A percentile compares a stretch with the other conserved stretches of the same genome.
phyloP scores from a whole-genome alignment of 352 stramenopile genomes.

The Globisporangium barbulae region DNA sequence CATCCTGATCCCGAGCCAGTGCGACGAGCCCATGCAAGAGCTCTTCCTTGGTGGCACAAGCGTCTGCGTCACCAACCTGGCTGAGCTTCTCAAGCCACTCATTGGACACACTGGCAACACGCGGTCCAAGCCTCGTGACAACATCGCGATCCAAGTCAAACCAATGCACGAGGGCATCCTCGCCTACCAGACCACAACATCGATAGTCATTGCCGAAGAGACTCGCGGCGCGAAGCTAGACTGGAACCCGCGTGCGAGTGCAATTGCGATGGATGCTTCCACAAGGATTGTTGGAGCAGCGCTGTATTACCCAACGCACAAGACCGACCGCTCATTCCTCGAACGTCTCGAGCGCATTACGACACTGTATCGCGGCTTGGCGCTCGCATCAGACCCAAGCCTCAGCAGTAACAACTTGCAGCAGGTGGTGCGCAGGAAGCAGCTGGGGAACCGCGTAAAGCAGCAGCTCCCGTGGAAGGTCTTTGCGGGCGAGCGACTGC shows the following conservation, averaged over 20 bases:
- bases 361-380: neutral
- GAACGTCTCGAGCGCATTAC: conserved; percentile 4
- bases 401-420: neutral
- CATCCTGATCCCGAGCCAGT: conserved; percentile 27
- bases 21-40: conserved; percentile 27
- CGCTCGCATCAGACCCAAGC: neutral
- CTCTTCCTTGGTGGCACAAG: conserved; percentile 24
- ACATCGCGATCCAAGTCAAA: conserved; percentile 11
- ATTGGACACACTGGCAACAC: neutral
- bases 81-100: conserved; percentile 12
- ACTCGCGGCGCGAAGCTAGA: neutral
- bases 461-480: conserved; percentile 64
- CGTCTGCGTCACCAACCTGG: neutral
- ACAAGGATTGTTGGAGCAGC: conserved; percentile 19
- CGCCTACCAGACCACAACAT: conserved; percentile 15
- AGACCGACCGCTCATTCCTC: neutral
- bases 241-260: conserved; percentile 31
- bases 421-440: neutral
- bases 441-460: conserved; percentile 12
- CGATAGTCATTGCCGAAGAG: neutral
- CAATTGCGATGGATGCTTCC: conserved; percentile 14
- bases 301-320: conserved; percentile 18
- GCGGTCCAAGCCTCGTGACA: neutral
- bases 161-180: conserved; percentile 22
- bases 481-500: conserved; percentile 43